These are phyloP conservation scores for Fraxinus albicans DNA, from an alignment of 305 asterid species.

Conservation along the genomic window DNA sequence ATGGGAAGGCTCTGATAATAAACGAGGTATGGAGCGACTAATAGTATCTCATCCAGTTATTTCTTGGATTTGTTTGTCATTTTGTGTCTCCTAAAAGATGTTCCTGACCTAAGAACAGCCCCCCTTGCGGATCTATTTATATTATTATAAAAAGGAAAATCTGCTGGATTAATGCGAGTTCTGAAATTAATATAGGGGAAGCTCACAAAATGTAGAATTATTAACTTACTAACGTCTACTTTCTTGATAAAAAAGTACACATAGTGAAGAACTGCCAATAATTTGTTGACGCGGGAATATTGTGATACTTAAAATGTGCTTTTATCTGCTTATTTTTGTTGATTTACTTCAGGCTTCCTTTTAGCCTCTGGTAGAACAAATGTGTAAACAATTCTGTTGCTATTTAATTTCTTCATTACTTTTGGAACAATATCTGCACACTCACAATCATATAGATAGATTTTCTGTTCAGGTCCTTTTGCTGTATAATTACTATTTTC, in stretches of 20 bases:
- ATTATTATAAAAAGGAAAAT: background rate
- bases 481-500: slow-evolving; percentile 7
- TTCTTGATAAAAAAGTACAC: background rate
- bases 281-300: background rate
- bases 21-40: slow-evolving; percentile 64
- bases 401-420: slow-evolving; percentile 5
- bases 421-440: background rate
- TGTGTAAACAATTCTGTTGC: background rate
- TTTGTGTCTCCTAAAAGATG: background rate
- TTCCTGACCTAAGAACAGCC: background rate
- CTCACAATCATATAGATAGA: background rate
- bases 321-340: background rate
- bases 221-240: background rate
- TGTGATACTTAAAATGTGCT: background rate
- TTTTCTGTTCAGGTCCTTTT: slow-evolving; percentile 8
- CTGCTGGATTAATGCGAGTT: background rate
- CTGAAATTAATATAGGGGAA: background rate
- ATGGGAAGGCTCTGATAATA: slow-evolving; percentile 88
- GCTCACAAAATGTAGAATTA: background rate
- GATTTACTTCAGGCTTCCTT: background rate
- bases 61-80: background rate
- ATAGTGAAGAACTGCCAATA: background rate
- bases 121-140: background rate
- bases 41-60: slow-evolving; percentile 9
- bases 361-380: background rate